These are phyloP conservation scores for Hyphopichia khmerensis DNA, from an alignment of 1,139 yeast genomes.

Conservation along the genomic window DNA sequence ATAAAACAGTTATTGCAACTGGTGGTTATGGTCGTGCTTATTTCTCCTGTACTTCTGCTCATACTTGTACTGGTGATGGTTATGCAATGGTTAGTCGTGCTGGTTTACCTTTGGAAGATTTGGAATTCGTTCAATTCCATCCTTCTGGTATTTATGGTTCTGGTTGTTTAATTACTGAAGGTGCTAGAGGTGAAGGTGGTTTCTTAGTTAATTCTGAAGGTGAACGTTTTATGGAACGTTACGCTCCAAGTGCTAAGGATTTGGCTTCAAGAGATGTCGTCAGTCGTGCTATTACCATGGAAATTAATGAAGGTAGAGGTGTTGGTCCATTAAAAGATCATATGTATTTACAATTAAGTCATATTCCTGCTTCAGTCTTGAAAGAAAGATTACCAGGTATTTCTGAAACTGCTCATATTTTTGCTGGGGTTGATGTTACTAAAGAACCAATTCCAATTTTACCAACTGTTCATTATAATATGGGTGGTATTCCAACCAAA, in stretches of 20 bases:
- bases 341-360: slow-evolving; percentile 91
- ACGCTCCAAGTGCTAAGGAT: slow-evolving; percentile 98
- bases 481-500: slow-evolving; percentile 99
- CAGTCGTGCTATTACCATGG: slow-evolving; percentile 97
- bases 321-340: slow-evolving; percentile 97
- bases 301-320: slow-evolving; percentile 98
- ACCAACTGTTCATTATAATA: slow-evolving; percentile 98
- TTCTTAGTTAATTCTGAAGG: slow-evolving; percentile 94
- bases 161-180: slow-evolving; percentile 97
- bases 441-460: slow-evolving; percentile 98
- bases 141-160: slow-evolving; percentile 99
- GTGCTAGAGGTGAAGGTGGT: slow-evolving; percentile 99
- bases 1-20: slow-evolving; percentile 94
- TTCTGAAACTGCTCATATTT: slow-evolving; percentile 96
- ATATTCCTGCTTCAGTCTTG: slow-evolving; percentile 87
- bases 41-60: slow-evolving; percentile 98
- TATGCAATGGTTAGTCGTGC: slow-evolving; percentile 98
- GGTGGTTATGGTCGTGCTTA: slow-evolving; percentile 99
- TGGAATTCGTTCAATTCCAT: slow-evolving; percentile 98
- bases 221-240: slow-evolving; percentile 99
- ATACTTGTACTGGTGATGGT: slow-evolving; percentile 99
- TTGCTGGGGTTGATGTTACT: slow-evolving; percentile 99
- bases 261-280: slow-evolving; percentile 98
- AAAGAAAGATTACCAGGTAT: slow-evolving; percentile 98
- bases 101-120: slow-evolving; percentile 95